Evolutionary conservation across 495 filamentous ascomycete species (phyloP).

Genomic region (Penicillium subrubescens): DNA sequence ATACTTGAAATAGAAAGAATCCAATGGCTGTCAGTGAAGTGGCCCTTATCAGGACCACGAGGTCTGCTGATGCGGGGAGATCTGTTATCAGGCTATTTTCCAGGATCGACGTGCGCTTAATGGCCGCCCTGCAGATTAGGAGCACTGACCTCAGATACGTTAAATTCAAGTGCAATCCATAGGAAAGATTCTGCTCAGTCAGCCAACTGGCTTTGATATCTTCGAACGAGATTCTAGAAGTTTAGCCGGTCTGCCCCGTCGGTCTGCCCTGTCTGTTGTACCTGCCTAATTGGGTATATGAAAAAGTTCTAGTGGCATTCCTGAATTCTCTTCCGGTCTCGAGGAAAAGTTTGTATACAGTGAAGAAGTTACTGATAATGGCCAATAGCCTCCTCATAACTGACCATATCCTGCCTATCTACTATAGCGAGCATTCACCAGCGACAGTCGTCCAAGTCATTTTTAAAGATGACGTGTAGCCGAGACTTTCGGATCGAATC

Average conservation of each 20-base stretch:
- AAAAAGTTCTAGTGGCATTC: background rate
- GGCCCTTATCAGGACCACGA: background rate
- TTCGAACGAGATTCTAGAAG: background rate
- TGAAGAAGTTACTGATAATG: too few relatives aligned
- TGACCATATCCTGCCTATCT: background rate
- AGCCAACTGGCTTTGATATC: background rate
- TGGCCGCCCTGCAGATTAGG: background rate
- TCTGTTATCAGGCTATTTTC: constrained; percentile 5
- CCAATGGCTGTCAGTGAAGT: background rate
- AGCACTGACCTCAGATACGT: constrained; percentile 3
- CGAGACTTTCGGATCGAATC: background rate
- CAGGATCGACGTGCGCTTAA: constrained; percentile 6
- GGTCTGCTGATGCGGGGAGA: background rate
- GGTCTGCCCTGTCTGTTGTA: background rate
- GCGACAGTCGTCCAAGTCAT: background rate
- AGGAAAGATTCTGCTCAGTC: background rate
- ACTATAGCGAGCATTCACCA: background rate
- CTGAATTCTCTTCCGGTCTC: background rate
- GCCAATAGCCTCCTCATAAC: background rate
- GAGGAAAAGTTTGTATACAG: background rate
- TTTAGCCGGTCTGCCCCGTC: background rate
- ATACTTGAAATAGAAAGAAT: too few relatives aligned
- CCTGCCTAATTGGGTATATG: background rate
- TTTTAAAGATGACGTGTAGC: background rate
- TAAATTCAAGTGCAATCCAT: background rate